Evolutionary conservation across 176 grass and related monocot species (phyloP).

Genomic region (Musa acuminata): DNA sequence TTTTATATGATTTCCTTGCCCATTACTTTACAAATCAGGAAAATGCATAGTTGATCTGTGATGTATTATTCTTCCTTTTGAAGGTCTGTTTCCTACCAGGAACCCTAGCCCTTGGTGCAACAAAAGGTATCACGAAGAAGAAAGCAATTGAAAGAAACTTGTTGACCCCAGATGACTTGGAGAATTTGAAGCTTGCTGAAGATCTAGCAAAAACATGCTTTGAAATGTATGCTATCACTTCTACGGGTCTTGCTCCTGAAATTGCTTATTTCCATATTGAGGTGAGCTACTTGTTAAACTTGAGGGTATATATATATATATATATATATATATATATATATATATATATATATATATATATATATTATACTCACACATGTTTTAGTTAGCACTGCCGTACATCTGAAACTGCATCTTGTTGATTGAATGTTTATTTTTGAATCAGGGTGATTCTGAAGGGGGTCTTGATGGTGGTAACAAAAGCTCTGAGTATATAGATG

Average conservation of each 20-base stretch:
- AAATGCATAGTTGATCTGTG: background rate
- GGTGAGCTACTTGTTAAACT: slow-evolving; percentile 26
- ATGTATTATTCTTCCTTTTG: slow-evolving; percentile 23
- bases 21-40: background rate
- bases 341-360: too few species aligned
- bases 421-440: slow-evolving; percentile 15
- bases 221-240: slow-evolving; percentile 89
- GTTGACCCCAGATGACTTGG: slow-evolving; percentile 57
- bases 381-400: background rate
- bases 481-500: slow-evolving; percentile 73
- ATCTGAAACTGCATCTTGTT: background rate
- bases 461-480: slow-evolving; percentile 81
- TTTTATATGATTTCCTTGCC: too few species aligned
- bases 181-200: slow-evolving; percentile 97
- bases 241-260: slow-evolving; percentile 94
- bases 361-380: background rate
- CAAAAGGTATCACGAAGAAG: slow-evolving; percentile 86
- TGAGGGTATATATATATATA: background rate
- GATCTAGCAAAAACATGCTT: slow-evolving; percentile 92
- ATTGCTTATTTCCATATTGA: slow-evolving; percentile 91
- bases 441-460: slow-evolving; percentile 53
- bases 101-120: slow-evolving; percentile 83
- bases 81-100: slow-evolving; percentile 98
- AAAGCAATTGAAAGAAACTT: slow-evolving; percentile 66
- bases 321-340: too few species aligned